These are phyloP conservation scores for Diaporthe humulicola DNA, from an alignment of 2,329 filamentous ascomycete species.

Conservation along the genomic window DNA sequence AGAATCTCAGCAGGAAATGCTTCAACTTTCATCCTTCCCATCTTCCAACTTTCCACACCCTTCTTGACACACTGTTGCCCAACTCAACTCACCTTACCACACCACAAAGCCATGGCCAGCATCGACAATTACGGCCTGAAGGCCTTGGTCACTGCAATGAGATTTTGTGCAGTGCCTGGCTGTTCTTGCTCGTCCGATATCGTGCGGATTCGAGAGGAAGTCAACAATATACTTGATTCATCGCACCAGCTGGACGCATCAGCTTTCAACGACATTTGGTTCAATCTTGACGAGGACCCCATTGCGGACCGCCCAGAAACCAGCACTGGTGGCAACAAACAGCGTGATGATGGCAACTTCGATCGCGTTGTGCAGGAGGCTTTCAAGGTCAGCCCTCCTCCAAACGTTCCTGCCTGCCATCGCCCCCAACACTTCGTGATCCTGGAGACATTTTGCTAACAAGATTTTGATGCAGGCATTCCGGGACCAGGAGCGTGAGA, in stretches of 20 bases:
- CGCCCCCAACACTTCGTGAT: not conserved
- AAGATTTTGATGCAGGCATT: not conserved
- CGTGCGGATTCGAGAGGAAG: fast-evolving
- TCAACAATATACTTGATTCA: not conserved
- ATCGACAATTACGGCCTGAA: not conserved
- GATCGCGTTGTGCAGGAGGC: not conserved
- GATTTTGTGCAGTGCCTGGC: not conserved
- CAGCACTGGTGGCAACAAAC: not conserved
- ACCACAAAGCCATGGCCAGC: not conserved
- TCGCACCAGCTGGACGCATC: not conserved
- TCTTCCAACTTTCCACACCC: not conserved
- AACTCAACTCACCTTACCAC: too few relatives aligned
- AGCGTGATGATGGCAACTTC: not conserved
- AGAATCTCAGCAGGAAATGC: not conserved
- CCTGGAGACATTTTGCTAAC: not conserved
- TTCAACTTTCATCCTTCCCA: not conserved
- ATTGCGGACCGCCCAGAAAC: not conserved
- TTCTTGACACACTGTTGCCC: not conserved
- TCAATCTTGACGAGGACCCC: not conserved
- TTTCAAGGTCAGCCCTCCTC: not conserved
- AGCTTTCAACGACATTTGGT: not conserved
- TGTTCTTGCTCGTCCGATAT: not conserved
- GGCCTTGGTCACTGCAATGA: not conserved
- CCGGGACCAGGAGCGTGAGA: not conserved
- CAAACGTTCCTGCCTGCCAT: not conserved